Evolutionary conservation across 805 yeast species (phyloP).

Genomic region (Teunomyces atbi): DNA sequence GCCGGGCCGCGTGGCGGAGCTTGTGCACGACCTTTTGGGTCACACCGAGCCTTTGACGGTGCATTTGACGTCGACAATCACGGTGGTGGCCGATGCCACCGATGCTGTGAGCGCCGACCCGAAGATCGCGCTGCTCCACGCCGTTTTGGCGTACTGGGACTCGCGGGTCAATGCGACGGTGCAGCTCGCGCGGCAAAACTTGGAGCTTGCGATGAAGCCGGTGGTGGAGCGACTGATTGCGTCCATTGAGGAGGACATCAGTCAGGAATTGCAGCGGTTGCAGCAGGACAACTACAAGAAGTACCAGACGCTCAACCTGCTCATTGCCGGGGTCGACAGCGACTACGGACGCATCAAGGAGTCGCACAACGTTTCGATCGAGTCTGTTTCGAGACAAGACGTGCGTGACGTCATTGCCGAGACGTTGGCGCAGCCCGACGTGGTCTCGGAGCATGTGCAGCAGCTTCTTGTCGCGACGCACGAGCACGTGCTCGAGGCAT

Average conservation of each 20-base stretch:
- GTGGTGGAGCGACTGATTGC: constrained; percentile 23
- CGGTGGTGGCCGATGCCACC: not conserved
- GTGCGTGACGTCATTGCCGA: constrained; percentile 33
- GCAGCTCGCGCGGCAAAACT: constrained; percentile 30
- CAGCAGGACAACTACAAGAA: constrained; percentile 28
- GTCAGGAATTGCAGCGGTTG: constrained; percentile 24
- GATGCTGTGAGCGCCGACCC: constrained; percentile 8
- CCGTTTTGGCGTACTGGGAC: constrained; percentile 34
- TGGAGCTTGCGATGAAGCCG: constrained; percentile 32
- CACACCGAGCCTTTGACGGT: not conserved
- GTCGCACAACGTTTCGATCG: constrained; percentile 13
- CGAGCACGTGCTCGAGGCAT: constrained; percentile 24
- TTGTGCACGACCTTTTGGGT: constrained; percentile 7
- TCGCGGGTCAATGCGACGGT: constrained; percentile 32
- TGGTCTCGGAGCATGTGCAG: constrained; percentile 22
- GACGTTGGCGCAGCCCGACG: constrained; percentile 23
- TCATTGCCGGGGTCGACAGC: constrained; percentile 31
- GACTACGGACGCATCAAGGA: constrained; percentile 31
- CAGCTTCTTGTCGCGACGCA: constrained; percentile 25
- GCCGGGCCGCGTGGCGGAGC: constrained; percentile 2
- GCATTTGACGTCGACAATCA: constrained; percentile 8
- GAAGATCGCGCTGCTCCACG: constrained; percentile 16
- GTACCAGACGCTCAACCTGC: constrained; percentile 29
- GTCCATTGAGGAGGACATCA: constrained; percentile 21
- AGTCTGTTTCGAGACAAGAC: constrained; percentile 30